phyloP scores from a whole-genome alignment of 2,329 filamentous ascomycete species.

The Fusarium pseudoanthophilum region DNA sequence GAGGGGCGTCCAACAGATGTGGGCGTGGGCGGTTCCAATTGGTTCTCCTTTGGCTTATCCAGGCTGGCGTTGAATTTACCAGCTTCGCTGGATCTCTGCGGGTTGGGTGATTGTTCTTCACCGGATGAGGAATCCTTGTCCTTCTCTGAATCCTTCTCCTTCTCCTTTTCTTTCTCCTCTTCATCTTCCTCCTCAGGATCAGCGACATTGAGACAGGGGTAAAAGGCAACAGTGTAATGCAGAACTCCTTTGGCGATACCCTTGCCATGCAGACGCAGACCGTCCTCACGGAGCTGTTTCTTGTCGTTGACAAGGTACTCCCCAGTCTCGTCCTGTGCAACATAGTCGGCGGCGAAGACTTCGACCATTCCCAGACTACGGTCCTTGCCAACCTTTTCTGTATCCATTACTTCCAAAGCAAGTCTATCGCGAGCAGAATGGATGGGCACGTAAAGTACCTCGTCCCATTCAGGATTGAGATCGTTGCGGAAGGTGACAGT shows the following conservation, averaged over 20 bases:
- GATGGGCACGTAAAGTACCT: slow-evolving; percentile 92
- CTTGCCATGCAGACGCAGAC: slow-evolving; percentile 79
- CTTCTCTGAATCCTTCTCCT: slow-evolving; percentile 40
- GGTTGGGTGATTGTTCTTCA: slow-evolving; percentile 24
- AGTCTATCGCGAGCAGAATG: slow-evolving; percentile 87
- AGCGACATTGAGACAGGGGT: slow-evolving; percentile 84
- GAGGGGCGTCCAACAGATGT: slow-evolving; percentile 59
- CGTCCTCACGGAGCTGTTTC: slow-evolving; percentile 73
- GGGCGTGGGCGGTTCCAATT: slow-evolving; percentile 44
- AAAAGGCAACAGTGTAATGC: slow-evolving; percentile 88
- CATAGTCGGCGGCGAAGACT: slow-evolving; percentile 79
- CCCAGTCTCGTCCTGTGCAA: slow-evolving; percentile 79
- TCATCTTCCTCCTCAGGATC: slow-evolving; percentile 92
- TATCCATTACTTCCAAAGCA: slow-evolving; percentile 94
- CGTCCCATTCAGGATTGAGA: slow-evolving; percentile 93
- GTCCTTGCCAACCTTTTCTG: slow-evolving; percentile 91
- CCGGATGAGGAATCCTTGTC: slow-evolving; percentile 29
- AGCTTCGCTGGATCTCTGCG: slow-evolving; percentile 46
- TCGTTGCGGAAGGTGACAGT: slow-evolving; percentile 98
- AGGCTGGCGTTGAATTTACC: slow-evolving; percentile 58
- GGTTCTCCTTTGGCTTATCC: slow-evolving; percentile 44
- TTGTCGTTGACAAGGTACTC: slow-evolving; percentile 83
- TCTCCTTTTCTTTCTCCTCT: slow-evolving; percentile 63
- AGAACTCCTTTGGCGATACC: slow-evolving; percentile 81
- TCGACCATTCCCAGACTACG: slow-evolving; percentile 86